Conservation (phyloP, 2,329 filamentous ascomycete species). For the Nemania diffusa region DNA sequence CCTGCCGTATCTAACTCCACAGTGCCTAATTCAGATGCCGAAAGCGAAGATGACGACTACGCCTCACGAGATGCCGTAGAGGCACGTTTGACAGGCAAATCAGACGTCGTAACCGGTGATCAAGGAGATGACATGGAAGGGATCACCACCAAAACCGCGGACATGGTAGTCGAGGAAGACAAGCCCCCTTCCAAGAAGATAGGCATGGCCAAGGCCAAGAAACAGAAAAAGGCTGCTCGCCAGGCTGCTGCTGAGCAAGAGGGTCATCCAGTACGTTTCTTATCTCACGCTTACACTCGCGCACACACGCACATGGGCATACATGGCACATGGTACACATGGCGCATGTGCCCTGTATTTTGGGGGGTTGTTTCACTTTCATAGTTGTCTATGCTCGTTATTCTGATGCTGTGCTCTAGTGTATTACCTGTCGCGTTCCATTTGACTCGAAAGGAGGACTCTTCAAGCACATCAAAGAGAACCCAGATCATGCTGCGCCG, state of each 20-base stretch:
- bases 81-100: constrained; percentile 50
- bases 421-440: constrained; percentile 56
- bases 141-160: constrained; percentile 37
- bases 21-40: constrained; percentile 31
- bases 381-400: constrained; percentile 1
- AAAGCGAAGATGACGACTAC: constrained; percentile 56
- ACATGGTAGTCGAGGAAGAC: constrained; percentile 44
- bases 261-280: constrained; percentile 50
- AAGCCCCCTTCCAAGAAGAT: constrained; percentile 53
- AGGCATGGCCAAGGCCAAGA: constrained; percentile 63
- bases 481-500: constrained; percentile 71
- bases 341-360: too few relatives aligned
- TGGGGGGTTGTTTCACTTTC: neutral
- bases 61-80: constrained; percentile 58
- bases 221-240: constrained; percentile 60
- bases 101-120: constrained; percentile 30
- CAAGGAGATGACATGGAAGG: constrained; percentile 24
- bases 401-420: constrained; percentile 50
- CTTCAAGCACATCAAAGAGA: constrained; percentile 75
- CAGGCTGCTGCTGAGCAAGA: constrained; percentile 51
- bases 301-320: neutral
- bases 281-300: neutral
- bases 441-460: constrained; percentile 74
- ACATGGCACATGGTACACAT: too few relatives aligned
- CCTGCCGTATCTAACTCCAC: constrained; percentile 21